Conservation (phyloP, 176 grass and related monocot genomes). For the Tillandsia fasciculata region DNA sequence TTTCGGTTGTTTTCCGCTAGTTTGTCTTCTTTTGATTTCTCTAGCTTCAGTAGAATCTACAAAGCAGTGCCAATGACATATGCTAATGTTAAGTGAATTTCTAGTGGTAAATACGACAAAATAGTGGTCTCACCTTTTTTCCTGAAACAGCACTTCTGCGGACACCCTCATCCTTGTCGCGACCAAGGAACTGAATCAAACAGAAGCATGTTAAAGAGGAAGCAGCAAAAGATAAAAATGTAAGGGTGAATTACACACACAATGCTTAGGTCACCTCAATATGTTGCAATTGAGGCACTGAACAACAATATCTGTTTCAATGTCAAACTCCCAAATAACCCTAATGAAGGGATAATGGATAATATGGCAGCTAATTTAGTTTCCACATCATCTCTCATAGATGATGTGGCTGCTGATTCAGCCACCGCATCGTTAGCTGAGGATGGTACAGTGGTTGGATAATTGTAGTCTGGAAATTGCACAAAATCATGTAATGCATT, state of each 20-base stretch:
- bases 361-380: no score
- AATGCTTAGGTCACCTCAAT: not conserved
- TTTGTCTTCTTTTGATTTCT: constrained; percentile 95
- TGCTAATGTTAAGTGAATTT: constrained; percentile 4
- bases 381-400: no score
- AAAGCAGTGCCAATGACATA: not conserved
- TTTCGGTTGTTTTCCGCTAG: constrained; percentile 78
- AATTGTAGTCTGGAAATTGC: no score
- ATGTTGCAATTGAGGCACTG: not conserved
- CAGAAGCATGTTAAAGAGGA: not conserved
- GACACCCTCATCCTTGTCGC: constrained; percentile 67
- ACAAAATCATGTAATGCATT: no score
- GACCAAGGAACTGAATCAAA: constrained; percentile 62
- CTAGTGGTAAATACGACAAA: not conserved
- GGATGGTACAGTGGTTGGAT: no score
- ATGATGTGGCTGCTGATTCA: no score
- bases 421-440: no score
- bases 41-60: constrained; percentile 85
- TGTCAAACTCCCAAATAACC: no score
- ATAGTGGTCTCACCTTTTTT: constrained; percentile 59
- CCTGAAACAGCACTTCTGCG: constrained; percentile 88
- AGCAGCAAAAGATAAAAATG: constrained; percentile 1
- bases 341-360: no score
- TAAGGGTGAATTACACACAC: not conserved
- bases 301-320: no score